phyloP scores from a whole-genome alignment of 140 eudicot species.

The Artemisia princeps region DNA sequence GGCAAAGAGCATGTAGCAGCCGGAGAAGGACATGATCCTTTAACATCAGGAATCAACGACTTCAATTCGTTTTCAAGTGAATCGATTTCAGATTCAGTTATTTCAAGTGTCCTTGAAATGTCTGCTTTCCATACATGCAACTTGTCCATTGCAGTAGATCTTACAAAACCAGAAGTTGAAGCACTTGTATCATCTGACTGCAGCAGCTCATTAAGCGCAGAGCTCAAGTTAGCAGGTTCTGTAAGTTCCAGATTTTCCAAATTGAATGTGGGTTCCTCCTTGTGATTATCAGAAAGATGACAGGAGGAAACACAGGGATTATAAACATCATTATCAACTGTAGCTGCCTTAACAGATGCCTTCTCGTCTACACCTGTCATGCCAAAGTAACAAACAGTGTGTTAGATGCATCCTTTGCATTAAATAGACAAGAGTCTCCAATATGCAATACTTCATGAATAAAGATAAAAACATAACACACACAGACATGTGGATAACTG shows the following conservation, averaged over 20 bases:
- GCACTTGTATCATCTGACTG: conserved; percentile 41
- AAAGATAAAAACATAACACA: too few species aligned
- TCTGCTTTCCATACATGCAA: conserved; percentile 59
- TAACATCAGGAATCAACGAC: conserved; percentile 31
- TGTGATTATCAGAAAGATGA: conserved; percentile 30
- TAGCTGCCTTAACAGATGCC: conserved; percentile 28
- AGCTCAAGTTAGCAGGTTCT: conserved; percentile 38
- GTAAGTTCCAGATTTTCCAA: conserved; percentile 47
- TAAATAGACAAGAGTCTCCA: too few species aligned
- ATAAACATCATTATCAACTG: conserved; percentile 32
- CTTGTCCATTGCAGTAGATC: conserved; percentile 39
- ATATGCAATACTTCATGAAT: neutral
- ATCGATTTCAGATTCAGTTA: conserved; percentile 82
- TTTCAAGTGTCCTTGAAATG: conserved; percentile 56
- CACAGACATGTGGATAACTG: too few species aligned
- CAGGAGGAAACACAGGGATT: conserved; percentile 41
- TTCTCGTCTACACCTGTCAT: conserved; percentile 60
- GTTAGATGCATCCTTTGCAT: conserved; percentile 12
- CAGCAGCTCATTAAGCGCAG: conserved; percentile 46
- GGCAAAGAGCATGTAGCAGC: conserved; percentile 38
- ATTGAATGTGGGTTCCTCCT: conserved; percentile 37
- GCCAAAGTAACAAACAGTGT: neutral
- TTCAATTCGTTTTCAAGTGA: conserved; percentile 77
- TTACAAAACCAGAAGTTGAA: conserved; percentile 34
- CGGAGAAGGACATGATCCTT: conserved; percentile 17